phyloP scores from a whole-genome alignment of 495 filamentous ascomycete genomes.

The Neurospora sublineolata region DNA sequence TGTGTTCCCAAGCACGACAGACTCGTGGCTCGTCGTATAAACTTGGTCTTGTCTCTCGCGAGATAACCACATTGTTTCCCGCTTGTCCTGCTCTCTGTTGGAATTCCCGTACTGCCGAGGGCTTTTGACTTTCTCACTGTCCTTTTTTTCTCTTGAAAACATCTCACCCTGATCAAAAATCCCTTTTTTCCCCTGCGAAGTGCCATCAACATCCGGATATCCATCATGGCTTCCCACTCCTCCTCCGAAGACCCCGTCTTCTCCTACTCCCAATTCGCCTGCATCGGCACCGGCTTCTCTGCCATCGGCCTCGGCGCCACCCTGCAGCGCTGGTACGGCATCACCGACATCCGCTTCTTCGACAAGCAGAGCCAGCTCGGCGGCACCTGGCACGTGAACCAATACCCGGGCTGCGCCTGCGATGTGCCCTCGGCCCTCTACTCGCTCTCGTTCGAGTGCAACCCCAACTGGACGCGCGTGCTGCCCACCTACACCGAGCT shows the following conservation, averaged over 20 bases:
- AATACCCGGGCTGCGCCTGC: constrained; percentile 47
- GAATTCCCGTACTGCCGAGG: not conserved
- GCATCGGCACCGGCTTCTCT: constrained; percentile 54
- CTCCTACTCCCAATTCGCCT: constrained; percentile 26
- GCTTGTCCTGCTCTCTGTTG: not conserved
- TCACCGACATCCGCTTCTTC: constrained; percentile 52
- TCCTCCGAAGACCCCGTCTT: not conserved
- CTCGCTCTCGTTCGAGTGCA: constrained; percentile 50
- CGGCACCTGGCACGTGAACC: constrained; percentile 59
- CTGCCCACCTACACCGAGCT: constrained; percentile 47
- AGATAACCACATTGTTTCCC: not conserved
- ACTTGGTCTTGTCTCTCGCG: not conserved
- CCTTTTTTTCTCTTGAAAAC: not conserved
- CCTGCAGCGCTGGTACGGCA: constrained; percentile 46
- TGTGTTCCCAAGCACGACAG: not conserved
- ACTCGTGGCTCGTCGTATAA: not conserved
- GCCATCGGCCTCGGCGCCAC: constrained; percentile 56
- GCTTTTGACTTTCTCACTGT: not conserved
- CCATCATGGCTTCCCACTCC: not conserved
- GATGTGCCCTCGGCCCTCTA: constrained; percentile 40
- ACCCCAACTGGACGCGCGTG: constrained; percentile 45
- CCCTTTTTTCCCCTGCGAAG: not conserved
- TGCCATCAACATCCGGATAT: not conserved
- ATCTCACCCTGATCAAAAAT: not conserved
- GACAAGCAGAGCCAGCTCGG: constrained; percentile 50